These are phyloP conservation scores for Gaertneriomyces semiglobifer DNA, from an alignment of 192 early-diverging fungal species.

Conservation along the genomic window DNA sequence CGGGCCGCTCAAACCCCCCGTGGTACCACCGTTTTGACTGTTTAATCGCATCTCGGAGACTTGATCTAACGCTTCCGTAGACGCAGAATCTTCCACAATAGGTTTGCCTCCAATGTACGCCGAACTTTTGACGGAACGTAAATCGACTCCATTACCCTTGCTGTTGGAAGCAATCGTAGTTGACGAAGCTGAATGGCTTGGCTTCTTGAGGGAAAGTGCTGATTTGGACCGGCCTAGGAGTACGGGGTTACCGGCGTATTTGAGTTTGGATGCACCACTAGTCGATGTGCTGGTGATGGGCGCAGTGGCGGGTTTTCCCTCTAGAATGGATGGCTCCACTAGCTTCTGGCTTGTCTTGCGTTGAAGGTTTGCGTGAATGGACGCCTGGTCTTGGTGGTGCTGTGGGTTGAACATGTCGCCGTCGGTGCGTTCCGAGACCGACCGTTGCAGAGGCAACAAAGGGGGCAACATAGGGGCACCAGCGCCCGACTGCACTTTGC, in stretches of 20 bases:
- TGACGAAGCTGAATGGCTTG: slow-evolving; percentile 14
- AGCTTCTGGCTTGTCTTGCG: neutral
- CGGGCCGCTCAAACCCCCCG: too few species aligned
- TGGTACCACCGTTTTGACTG: neutral
- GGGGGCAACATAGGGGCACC: neutral
- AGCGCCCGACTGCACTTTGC: neutral
- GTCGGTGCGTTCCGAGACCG: neutral
- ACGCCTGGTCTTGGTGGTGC: neutral
- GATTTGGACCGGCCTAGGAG: slow-evolving; percentile 1
- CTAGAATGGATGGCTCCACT: neutral
- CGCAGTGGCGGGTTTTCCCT: neutral
- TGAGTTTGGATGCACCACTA: neutral
- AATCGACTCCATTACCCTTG: neutral
- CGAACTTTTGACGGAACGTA: slow-evolving; percentile 14
- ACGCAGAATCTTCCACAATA: slow-evolving; percentile 20
- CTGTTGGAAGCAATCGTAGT: neutral
- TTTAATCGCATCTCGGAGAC: slow-evolving; percentile 19
- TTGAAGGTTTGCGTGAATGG: neutral
- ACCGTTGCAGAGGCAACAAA: neutral
- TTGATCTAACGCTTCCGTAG: slow-evolving; percentile 23
- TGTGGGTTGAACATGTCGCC: neutral
- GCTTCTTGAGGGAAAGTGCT: slow-evolving; percentile 12
- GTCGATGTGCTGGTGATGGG: neutral
- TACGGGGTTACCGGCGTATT: neutral
- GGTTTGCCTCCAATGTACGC: slow-evolving; percentile 9